phyloP scores from a whole-genome alignment of 2,329 filamentous ascomycete species.

The Cytospora leucostoma region DNA sequence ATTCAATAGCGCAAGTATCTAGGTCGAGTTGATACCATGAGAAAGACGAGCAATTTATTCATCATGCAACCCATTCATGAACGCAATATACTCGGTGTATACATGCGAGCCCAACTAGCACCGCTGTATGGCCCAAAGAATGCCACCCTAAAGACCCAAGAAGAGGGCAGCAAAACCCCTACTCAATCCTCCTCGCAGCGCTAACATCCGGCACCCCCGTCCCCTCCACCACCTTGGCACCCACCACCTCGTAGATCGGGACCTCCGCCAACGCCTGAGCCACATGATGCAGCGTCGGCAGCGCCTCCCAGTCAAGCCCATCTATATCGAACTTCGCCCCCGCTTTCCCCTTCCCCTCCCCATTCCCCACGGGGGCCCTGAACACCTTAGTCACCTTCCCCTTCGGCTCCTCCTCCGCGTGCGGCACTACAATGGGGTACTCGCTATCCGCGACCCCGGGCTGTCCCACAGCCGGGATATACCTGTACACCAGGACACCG shows the following conservation, averaged over 20 bases:
- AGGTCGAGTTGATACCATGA: too few relatives aligned
- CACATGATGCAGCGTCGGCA: slow-evolving; percentile 64
- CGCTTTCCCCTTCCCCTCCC: slow-evolving; percentile 17
- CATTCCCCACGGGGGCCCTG: slow-evolving; percentile 32
- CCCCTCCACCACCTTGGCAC: slow-evolving; percentile 57
- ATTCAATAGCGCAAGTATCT: too few relatives aligned
- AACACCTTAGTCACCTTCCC: slow-evolving; percentile 37
- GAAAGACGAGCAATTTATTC: too few relatives aligned
- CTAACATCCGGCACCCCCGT: slow-evolving; percentile 29
- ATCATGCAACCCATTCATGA: too few relatives aligned
- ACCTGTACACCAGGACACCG: slow-evolving; percentile 27
- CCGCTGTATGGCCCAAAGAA: too few relatives aligned
- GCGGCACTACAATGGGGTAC: slow-evolving; percentile 47
- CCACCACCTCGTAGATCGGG: slow-evolving; percentile 57
- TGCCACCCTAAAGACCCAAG: too few relatives aligned
- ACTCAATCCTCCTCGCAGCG: slow-evolving; percentile 26
- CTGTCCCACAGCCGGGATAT: slow-evolving; percentile 23
- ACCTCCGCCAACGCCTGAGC: slow-evolving; percentile 53
- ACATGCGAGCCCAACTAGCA: too few relatives aligned
- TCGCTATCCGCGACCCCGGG: slow-evolving; percentile 50
- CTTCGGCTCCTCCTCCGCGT: slow-evolving; percentile 38
- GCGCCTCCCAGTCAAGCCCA: slow-evolving; percentile 50
- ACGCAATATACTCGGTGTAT: too few relatives aligned
- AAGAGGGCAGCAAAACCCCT: not conserved
- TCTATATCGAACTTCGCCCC: slow-evolving; percentile 50